Percentiles rank a stretch among this genome's conserved stretches.
Conservation (phyloP, 2,329 filamentous ascomycete genomes). For the Aspergillus ustus region DNA sequence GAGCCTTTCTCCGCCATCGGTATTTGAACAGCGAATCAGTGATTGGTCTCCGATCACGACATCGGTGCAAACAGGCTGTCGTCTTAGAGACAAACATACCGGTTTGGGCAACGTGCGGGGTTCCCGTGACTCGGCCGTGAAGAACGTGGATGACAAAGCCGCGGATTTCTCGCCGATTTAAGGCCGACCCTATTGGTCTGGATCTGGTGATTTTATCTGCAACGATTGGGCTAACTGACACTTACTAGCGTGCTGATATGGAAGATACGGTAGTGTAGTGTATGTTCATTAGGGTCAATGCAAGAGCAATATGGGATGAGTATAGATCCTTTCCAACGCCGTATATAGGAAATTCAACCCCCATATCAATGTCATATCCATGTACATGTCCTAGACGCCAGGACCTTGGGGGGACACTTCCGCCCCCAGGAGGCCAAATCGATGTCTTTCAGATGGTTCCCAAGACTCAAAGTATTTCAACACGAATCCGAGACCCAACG, state of each 20-base stretch:
- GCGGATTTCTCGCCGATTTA: conserved; percentile 29
- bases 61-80: conserved; percentile 44
- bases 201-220: neutral
- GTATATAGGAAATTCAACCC: conserved; percentile 19
- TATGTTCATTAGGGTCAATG: neutral
- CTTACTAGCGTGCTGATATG: neutral
- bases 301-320: neutral
- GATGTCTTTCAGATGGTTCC: neutral
- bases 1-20: conserved; percentile 39
- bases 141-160: conserved; percentile 31
- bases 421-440: conserved; percentile 17
- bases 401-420: conserved; percentile 13
- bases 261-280: neutral
- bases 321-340: conserved; percentile 11
- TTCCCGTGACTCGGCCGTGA: conserved; percentile 35
- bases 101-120: conserved; percentile 31
- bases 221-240: neutral
- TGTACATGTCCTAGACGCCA: conserved; percentile 33
- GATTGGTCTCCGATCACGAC: conserved; percentile 52
- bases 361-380: conserved; percentile 28
- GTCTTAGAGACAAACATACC: conserved; percentile 36
- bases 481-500: conserved; percentile 16
- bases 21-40: conserved; percentile 40
- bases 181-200: neutral
- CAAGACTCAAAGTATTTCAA: neutral